Percentiles rank a stretch among this genome's conserved stretches.
Evolutionary conservation across 31 red algal genomes (phyloP).

Genomic region (Porphyra umbilicalis): DNA sequence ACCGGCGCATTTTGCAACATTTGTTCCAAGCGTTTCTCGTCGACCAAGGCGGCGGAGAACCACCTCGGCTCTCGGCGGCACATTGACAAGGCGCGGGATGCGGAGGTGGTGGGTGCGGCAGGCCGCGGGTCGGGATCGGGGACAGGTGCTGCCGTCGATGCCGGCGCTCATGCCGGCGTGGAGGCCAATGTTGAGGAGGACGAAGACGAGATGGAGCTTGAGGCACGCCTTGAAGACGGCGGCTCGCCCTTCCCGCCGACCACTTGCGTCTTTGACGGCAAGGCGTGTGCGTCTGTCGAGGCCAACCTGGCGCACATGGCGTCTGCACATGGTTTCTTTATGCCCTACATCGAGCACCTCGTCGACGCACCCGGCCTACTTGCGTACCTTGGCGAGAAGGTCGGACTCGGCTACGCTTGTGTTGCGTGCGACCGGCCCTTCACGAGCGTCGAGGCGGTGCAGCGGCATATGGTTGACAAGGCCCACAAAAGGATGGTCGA

Average conservation of each 20-base stretch:
- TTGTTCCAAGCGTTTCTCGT: constrained; percentile 79
- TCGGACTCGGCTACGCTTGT: constrained; percentile 56
- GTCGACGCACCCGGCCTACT: constrained; percentile 56
- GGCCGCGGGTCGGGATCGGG: neutral
- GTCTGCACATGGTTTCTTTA: constrained; percentile 39
- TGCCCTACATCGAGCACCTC: constrained; percentile 70
- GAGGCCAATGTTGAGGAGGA: constrained; percentile 13
- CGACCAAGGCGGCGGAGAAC: constrained; percentile 44
- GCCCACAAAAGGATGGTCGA: constrained; percentile 47
- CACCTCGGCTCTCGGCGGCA: constrained; percentile 73
- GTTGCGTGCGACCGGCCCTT: constrained; percentile 58
- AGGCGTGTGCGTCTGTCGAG: constrained; percentile 15
- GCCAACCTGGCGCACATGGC: constrained; percentile 62
- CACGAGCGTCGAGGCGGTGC: constrained; percentile 14
- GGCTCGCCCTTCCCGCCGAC: neutral
- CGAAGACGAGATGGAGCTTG: constrained; percentile 26
- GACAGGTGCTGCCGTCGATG: neutral
- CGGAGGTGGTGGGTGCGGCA: neutral
- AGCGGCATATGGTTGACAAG: constrained; percentile 68
- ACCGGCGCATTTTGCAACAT: constrained; percentile 16
- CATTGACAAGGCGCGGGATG: constrained; percentile 13
- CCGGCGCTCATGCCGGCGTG: neutral
- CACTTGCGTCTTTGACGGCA: constrained; percentile 71
- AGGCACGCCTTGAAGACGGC: constrained; percentile 18
- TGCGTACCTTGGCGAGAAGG: constrained; percentile 77